Conservation (phyloP, 768 basidiomycete species). For the Harrya chromipes region DNA sequence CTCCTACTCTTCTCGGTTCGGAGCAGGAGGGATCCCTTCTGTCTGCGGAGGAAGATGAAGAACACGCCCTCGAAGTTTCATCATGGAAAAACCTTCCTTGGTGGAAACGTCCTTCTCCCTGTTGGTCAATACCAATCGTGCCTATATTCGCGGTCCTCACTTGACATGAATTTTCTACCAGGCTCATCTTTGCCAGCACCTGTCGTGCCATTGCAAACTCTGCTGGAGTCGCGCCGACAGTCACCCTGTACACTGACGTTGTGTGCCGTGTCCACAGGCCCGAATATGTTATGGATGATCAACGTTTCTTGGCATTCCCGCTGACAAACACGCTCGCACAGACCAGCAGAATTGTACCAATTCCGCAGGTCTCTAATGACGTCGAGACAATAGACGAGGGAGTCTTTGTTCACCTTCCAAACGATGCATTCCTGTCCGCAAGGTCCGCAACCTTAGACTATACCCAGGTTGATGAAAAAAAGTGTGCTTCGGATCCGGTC, state of each 20-base stretch:
- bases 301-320: not conserved
- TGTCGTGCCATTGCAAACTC: slow-evolving; percentile 53
- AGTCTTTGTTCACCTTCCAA: slow-evolving; percentile 3
- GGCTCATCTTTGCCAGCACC: slow-evolving; percentile 56
- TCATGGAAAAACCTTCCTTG: slow-evolving; percentile 48
- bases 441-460: not conserved
- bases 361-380: not conserved
- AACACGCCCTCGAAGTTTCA: slow-evolving; percentile 26
- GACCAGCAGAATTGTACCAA: not conserved
- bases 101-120: slow-evolving; percentile 73
- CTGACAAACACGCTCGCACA: not conserved
- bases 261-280: slow-evolving; percentile 66
- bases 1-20: slow-evolving; percentile 28
- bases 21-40: slow-evolving; percentile 8
- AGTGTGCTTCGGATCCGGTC: slow-evolving; percentile 65
- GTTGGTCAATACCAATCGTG: slow-evolving; percentile 50
- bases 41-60: slow-evolving; percentile 24
- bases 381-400: not conserved
- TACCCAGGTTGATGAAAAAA: slow-evolving; percentile 12
- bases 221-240: slow-evolving; percentile 62
- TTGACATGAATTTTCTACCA: slow-evolving; percentile 25
- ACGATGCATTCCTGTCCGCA: not conserved
- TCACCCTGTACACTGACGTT: slow-evolving; percentile 72
- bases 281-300: slow-evolving; percentile 35
- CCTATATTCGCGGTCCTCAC: not conserved